These are phyloP conservation scores for Nepenthes mirabilis DNA, from an alignment of 148 eudicot genomes.

Conservation along the genomic window DNA sequence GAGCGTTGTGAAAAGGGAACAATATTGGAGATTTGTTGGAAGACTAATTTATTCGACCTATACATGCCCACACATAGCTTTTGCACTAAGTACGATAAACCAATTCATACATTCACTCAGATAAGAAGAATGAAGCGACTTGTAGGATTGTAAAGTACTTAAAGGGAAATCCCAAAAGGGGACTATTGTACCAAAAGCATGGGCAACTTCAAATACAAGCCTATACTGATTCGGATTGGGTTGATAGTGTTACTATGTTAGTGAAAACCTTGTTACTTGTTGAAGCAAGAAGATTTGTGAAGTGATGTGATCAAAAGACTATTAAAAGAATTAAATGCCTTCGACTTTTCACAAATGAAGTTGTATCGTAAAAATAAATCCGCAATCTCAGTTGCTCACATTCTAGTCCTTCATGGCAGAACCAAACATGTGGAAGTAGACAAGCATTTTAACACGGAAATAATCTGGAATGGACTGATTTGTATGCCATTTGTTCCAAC, in stretches of 20 bases:
- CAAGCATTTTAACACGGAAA: background rate
- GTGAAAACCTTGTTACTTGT: conserved; percentile 8
- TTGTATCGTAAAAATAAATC: conserved; percentile 4
- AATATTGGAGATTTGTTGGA: too few species aligned
- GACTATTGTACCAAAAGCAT: background rate
- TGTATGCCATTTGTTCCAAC: background rate
- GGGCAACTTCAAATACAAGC: background rate
- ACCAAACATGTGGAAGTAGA: conserved; percentile 1
- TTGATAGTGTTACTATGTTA: background rate
- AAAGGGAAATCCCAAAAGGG: background rate
- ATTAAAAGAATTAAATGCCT: background rate
- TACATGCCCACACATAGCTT: background rate
- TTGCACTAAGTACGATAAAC: background rate
- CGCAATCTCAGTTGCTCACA: conserved; percentile 4
- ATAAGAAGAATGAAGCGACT: background rate
- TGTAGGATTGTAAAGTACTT: background rate
- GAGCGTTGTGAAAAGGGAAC: too few species aligned
- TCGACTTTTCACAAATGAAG: background rate
- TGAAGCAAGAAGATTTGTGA: conserved; percentile 11
- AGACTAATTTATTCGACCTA: too few species aligned
- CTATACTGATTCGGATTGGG: conserved; percentile 1
- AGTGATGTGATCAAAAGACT: background rate
- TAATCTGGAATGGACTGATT: background rate
- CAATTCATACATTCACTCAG: conserved; percentile 5
- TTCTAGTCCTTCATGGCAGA: background rate